Conservation (phyloP, 768 basidiomycete genomes). For the Amanita molliuscula region DNA sequence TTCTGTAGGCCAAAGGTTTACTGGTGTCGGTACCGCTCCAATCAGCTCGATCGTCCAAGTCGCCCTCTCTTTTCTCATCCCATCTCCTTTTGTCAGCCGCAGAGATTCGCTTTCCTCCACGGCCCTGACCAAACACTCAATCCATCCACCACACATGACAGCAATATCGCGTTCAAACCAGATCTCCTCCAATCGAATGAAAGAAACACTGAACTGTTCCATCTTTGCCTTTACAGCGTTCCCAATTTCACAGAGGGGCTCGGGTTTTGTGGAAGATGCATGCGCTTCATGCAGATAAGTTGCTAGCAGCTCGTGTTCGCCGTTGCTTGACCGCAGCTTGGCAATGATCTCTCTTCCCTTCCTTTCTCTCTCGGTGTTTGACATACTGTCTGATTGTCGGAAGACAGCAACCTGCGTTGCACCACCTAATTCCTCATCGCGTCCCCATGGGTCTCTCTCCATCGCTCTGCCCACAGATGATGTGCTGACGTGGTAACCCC, state of each 20-base stretch:
- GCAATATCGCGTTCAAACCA: conserved; percentile 41
- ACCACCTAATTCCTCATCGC: conserved; percentile 52
- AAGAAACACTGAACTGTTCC: conserved; percentile 38
- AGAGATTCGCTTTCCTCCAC: conserved; percentile 32
- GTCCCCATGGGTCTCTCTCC: conserved; percentile 62
- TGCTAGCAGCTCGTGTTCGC: conserved; percentile 37
- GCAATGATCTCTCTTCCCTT: conserved; percentile 24
- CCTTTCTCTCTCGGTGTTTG: conserved; percentile 21
- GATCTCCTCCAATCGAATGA: conserved; percentile 38
- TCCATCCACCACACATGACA: conserved; percentile 46
- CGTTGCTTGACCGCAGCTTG: conserved; percentile 13
- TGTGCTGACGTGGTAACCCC: conserved; percentile 63
- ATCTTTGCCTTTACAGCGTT: conserved; percentile 40
- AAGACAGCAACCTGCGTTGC: conserved; percentile 66
- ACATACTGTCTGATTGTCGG: conserved; percentile 28
- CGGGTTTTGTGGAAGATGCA: conserved; percentile 31
- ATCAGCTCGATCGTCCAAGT: conserved; percentile 38
- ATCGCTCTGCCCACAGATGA: conserved; percentile 47
- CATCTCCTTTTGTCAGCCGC: conserved; percentile 25
- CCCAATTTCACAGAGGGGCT: conserved; percentile 35
- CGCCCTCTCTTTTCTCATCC: conserved; percentile 18
- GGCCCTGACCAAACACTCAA: conserved; percentile 42
- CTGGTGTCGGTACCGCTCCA: conserved; percentile 22
- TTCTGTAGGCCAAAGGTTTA: conserved; percentile 19
- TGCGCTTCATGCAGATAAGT: conserved; percentile 44